Evolutionary conservation across 495 filamentous ascomycete species (phyloP).

Genomic region (Penicillium odoratum): DNA sequence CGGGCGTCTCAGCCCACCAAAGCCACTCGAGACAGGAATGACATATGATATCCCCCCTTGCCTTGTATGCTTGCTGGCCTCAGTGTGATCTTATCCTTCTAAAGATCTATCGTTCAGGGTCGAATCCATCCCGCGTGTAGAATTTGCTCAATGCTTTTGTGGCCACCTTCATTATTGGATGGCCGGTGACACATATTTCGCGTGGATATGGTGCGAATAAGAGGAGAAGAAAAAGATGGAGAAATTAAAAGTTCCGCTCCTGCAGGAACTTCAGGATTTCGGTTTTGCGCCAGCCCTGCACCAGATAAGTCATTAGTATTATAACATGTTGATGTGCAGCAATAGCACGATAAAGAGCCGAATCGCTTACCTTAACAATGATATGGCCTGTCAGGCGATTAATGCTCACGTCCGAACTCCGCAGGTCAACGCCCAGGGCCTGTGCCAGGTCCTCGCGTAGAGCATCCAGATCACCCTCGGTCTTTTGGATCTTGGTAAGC

Average conservation of each 20-base stretch:
- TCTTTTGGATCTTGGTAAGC: conserved; percentile 73
- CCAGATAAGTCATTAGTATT: conserved; percentile 1
- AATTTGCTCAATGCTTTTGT: conserved; percentile 7
- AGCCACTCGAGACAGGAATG: background rate
- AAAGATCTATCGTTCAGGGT: background rate
- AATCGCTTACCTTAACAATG: conserved; percentile 57
- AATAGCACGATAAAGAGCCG: background rate
- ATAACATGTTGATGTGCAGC: background rate
- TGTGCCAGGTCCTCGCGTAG: conserved; percentile 53
- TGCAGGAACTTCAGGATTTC: conserved; percentile 49
- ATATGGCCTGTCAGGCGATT: conserved; percentile 65
- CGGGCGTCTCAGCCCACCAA: conserved; percentile 5
- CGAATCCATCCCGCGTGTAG: background rate
- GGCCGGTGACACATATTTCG: background rate
- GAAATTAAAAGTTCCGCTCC: conserved; percentile 47
- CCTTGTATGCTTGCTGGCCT: conserved; percentile 13
- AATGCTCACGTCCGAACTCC: conserved; percentile 48
- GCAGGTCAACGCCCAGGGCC: conserved; percentile 44
- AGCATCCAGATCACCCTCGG: conserved; percentile 66
- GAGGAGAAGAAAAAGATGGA: background rate
- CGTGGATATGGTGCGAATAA: background rate
- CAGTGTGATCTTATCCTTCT: conserved; percentile 3
- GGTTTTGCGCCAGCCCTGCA: conserved; percentile 52
- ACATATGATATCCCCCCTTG: conserved; percentile 1
- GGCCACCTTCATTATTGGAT: background rate